Conservation (phyloP, 176 grass and related monocot species). For the Aegilops longissima region DNA sequence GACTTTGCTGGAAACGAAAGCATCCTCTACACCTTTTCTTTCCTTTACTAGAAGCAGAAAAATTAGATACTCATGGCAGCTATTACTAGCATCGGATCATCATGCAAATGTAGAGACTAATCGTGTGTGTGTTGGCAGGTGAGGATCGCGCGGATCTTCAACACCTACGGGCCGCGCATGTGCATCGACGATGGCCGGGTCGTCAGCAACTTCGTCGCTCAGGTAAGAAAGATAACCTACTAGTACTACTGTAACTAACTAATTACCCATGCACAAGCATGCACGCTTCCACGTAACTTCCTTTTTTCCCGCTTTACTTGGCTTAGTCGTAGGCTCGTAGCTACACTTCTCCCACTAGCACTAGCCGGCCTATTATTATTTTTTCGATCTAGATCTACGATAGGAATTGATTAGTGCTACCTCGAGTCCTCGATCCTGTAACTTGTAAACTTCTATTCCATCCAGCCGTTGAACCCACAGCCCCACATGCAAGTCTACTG, state of each 20-base stretch:
- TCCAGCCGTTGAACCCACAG: not conserved
- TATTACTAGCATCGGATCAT: not conserved
- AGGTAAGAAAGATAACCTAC: constrained; percentile 38
- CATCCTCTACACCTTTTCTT: not conserved
- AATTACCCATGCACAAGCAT: not conserved
- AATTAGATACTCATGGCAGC: not conserved
- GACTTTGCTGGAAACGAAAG: not conserved
- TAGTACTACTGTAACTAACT: not conserved
- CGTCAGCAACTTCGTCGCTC: constrained; percentile 96
- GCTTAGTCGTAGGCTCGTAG: not conserved
- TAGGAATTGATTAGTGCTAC: not conserved
- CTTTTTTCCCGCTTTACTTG: not conserved
- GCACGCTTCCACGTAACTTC: constrained; percentile 1
- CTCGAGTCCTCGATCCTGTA: not conserved
- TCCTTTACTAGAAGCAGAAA: not conserved
- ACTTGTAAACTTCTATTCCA: not conserved
- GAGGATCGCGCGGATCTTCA: constrained; percentile 94
- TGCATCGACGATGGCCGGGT: constrained; percentile 97
- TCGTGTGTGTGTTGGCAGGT: constrained; percentile 37
- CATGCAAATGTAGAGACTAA: not conserved
- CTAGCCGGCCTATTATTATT: not conserved
- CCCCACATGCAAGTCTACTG: not conserved
- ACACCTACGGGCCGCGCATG: constrained; percentile 96
- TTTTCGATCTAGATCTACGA: constrained; percentile 19
- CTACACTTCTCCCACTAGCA: not conserved